Base-by-base conservation (phyloP, 495 filamentous ascomycete species). In the Endocarpon pusillum region DNA sequence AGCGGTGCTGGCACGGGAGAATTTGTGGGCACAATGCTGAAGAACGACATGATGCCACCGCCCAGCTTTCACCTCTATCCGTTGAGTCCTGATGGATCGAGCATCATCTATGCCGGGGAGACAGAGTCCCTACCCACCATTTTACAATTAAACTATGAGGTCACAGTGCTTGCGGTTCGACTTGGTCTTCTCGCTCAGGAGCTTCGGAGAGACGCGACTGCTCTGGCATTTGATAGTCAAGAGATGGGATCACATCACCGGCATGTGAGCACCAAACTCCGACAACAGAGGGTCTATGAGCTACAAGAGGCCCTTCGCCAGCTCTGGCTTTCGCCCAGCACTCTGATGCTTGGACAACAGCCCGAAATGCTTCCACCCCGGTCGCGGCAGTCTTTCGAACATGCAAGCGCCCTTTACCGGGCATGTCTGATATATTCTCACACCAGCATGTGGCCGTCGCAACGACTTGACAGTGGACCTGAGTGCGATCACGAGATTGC, bases 1-100 rank as follows among this genome's bases (percentile, higher is more conserved):
- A 64, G 64, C 17, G 66, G 64, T 17, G 62, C 57, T 9, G 66
- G 67, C 5, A 51, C 46, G 0, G 69, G 69, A 21, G 58, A 61
- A 8, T 71, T 70, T 46, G 46, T 65, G 4, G 48, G 53, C 11
- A 51, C 57, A 2, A 52, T 71, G 30, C 46, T 66, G 16, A 52
- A 64, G 15, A 40, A 63, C 33, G 56, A 66, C 37, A 53, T 75
- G 46, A 53, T 71, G 3, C 65, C 64, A 0, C 49, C 42, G 12
- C 47, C 49, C 1, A 49, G 54, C 21, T 46, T 41, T 26, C 42
- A 62, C 23, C 45, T 57, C 27, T 55, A 49, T 37, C 58, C 46
- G 21, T 36, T 37, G 1, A 46, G 41, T 1, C 29, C 43, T 5
- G 49, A 46, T 17, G 44, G 37, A 6, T 48, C 47, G 27, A 53